Evolutionary conservation across 495 filamentous ascomycete species (phyloP).

Genomic region (Daldinia caldariorum): DNA sequence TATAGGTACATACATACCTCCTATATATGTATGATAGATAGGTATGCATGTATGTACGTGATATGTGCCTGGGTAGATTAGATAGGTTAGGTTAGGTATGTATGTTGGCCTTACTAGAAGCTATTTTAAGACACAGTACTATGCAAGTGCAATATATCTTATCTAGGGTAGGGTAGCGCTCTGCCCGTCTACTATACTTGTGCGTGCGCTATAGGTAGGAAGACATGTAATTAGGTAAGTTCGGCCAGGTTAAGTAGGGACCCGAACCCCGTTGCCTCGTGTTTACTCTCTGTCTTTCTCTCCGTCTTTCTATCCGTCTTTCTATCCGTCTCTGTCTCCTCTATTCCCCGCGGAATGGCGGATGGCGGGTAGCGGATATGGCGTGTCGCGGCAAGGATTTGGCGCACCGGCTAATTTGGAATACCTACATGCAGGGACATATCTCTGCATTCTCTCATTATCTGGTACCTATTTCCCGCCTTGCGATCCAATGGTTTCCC

Average conservation of each 20-base stretch:
- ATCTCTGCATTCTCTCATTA: background rate
- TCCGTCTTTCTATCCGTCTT: background rate
- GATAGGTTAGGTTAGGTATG: background rate
- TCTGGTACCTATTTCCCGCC: background rate
- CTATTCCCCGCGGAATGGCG: constrained; percentile 34
- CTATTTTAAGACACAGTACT: constrained; percentile 31
- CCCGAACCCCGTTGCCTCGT: constrained; percentile 1
- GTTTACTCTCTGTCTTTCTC: background rate
- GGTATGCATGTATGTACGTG: background rate
- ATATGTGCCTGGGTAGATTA: too few species aligned
- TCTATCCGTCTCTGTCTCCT: background rate
- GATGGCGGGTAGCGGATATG: constrained; percentile 22
- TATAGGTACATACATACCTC: background rate
- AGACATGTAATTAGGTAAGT: too few species aligned
- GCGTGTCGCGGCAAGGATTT: constrained; percentile 31
- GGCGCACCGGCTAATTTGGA: constrained; percentile 40
- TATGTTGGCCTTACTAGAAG: background rate
- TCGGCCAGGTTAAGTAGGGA: too few species aligned
- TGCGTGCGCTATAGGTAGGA: too few species aligned
- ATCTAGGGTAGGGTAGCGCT: constrained; percentile 25
- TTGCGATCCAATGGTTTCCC: background rate
- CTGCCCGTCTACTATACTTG: too few species aligned
- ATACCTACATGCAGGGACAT: background rate
- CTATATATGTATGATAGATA: too few species aligned
- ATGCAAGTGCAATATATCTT: constrained; percentile 30